A percentile compares a stretch with the other conserved stretches of the same genome.
phyloP scores from a whole-genome alignment of 139 green algal genomes.

The Edaphochlamys debaryana region DNA sequence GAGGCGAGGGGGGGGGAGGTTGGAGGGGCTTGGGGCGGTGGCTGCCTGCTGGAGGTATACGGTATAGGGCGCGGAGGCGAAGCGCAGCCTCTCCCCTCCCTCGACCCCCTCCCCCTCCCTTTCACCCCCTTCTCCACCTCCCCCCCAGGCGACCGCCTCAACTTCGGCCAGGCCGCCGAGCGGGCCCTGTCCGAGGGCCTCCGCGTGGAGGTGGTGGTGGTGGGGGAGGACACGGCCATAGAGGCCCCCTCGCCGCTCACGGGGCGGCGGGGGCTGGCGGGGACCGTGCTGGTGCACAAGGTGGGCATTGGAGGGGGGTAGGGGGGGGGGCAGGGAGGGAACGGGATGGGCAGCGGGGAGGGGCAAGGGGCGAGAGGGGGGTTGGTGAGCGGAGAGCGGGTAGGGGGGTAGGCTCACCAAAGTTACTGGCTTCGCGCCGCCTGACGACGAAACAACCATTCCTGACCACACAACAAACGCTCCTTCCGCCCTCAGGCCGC shows the following conservation, averaged over 20 bases:
- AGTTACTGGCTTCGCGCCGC: no score
- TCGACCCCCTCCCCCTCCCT: no score
- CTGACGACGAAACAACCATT: no score
- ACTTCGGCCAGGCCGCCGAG: slow-evolving; percentile 94
- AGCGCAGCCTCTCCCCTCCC: no score
- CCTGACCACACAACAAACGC: no score
- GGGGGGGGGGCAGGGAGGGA: neutral
- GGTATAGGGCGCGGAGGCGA: no score
- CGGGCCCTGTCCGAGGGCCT: slow-evolving; percentile 78
- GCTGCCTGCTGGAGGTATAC: slow-evolving; percentile 86
- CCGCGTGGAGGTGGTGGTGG: slow-evolving; percentile 75
- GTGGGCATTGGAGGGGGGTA: slow-evolving; percentile 38
- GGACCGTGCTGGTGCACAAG: slow-evolving; percentile 90
- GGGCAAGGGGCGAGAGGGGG: no score
- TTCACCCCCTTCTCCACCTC: neutral
- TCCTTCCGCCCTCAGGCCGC: slow-evolving; percentile 68
- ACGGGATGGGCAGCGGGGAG: no score
- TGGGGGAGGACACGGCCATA: slow-evolving; percentile 88
- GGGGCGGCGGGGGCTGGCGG: slow-evolving; percentile 86
- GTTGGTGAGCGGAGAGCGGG: no score
- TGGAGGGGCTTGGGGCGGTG: no score
- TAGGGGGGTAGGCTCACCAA: no score
- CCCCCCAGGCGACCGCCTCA: slow-evolving; percentile 82
- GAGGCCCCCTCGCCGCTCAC: slow-evolving; percentile 55
- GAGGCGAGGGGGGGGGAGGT: no score